Conservation (phyloP, 2,329 filamentous ascomycete genomes). For the Harringtonia lauricola region DNA sequence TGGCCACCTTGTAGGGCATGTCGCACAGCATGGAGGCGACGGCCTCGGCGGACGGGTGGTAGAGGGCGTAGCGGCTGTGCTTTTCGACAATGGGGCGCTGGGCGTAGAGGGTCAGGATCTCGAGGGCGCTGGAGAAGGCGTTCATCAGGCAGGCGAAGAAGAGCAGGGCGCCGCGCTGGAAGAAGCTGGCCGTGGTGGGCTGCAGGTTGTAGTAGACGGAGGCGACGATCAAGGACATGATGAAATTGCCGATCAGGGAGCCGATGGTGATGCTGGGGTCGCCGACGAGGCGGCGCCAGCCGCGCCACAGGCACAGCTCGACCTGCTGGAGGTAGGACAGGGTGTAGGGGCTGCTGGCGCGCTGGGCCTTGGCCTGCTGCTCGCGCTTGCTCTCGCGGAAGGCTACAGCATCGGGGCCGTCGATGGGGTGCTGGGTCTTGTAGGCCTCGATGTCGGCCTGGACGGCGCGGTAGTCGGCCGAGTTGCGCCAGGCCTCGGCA, state of each 20-base stretch:
- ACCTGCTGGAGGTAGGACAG: slow-evolving; percentile 69
- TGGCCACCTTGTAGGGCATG: slow-evolving; percentile 71
- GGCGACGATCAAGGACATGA: slow-evolving; percentile 66
- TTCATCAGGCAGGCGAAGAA: slow-evolving; percentile 87
- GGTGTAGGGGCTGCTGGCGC: slow-evolving; percentile 69
- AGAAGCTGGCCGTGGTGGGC: slow-evolving; percentile 59
- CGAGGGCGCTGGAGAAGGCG: slow-evolving; percentile 68
- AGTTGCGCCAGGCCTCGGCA: slow-evolving; percentile 45
- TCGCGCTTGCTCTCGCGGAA: slow-evolving; percentile 44
- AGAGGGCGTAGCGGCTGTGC: slow-evolving; percentile 74
- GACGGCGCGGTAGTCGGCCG: slow-evolving; percentile 36
- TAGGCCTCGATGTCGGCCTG: slow-evolving; percentile 45
- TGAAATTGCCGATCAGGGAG: slow-evolving; percentile 58
- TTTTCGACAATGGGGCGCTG: slow-evolving; percentile 91
- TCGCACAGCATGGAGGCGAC: slow-evolving; percentile 78
- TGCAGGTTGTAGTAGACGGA: slow-evolving; percentile 73
- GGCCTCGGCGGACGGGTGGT: slow-evolving; percentile 85
- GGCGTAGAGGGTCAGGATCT: slow-evolving; percentile 77
- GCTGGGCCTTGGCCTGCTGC: slow-evolving; percentile 46
- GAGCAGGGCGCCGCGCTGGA: slow-evolving; percentile 64
- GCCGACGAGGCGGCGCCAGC: slow-evolving; percentile 63
- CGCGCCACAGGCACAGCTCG: slow-evolving; percentile 67
- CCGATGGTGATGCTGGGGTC: slow-evolving; percentile 67
- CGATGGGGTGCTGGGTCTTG: slow-evolving; percentile 39
- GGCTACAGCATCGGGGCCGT: slow-evolving; percentile 42